These are phyloP conservation scores for Zygosaccharomyces sapae DNA, from an alignment of 1,139 yeast species.

Conservation along the genomic window DNA sequence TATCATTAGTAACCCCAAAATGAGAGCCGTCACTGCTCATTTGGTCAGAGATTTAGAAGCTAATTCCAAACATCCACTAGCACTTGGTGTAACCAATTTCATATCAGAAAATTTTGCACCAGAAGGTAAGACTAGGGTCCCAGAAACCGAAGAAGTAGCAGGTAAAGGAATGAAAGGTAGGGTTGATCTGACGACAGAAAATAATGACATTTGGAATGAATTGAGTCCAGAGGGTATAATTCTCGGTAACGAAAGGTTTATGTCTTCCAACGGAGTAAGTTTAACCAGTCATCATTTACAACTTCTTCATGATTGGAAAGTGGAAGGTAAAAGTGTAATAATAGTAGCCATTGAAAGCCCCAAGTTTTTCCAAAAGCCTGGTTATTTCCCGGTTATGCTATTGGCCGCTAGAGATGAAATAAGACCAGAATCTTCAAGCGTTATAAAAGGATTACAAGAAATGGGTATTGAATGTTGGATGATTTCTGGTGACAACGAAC, in stretches of 20 bases:
- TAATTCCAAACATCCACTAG: conserved; percentile 69
- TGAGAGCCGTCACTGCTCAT: conserved; percentile 42
- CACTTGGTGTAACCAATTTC: conserved; percentile 52
- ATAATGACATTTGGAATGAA: conserved; percentile 35
- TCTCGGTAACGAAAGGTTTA: conserved; percentile 62
- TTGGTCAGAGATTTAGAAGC: conserved; percentile 57
- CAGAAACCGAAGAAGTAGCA: conserved; percentile 48
- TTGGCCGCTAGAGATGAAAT: conserved; percentile 63
- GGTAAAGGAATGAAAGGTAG: conserved; percentile 58
- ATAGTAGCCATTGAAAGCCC: conserved; percentile 46
- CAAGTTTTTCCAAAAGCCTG: conserved; percentile 32
- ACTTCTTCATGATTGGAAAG: conserved; percentile 52
- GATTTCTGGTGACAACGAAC: conserved; percentile 59
- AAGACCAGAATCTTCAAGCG: conserved; percentile 56
- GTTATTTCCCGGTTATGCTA: conserved; percentile 43
- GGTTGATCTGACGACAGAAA: conserved; percentile 31
- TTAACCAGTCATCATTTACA: conserved; percentile 37
- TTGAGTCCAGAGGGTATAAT: conserved; percentile 42
- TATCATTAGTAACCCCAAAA: conserved; percentile 22
- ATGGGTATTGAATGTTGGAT: conserved; percentile 59
- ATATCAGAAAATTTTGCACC: conserved; percentile 25
- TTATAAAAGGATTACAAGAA: conserved; percentile 45
- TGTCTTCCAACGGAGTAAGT: conserved; percentile 41
- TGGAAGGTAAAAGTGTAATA: conserved; percentile 59
- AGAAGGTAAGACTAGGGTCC: conserved; percentile 41